Conservation (phyloP, 2,329 filamentous ascomycete species). For the Beauveria sp. region DNA sequence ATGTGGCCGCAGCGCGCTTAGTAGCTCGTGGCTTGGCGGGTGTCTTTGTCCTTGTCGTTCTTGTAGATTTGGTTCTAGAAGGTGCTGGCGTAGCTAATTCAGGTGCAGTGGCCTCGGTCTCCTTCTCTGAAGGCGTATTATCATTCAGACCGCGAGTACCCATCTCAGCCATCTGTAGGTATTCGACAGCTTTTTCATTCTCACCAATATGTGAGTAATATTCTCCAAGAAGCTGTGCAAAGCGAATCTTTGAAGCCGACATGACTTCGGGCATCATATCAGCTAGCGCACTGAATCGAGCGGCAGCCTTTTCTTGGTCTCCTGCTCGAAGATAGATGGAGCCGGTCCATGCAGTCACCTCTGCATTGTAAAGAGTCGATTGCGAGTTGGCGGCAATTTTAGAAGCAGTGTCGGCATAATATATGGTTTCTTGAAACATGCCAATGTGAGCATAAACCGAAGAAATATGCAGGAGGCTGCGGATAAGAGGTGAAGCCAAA, state of each 20-base stretch:
- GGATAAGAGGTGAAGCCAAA: conserved; percentile 65
- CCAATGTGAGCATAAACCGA: conserved; percentile 76
- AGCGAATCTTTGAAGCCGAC: conserved; percentile 27
- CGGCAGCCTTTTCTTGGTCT: conserved; percentile 46
- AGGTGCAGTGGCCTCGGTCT: background rate
- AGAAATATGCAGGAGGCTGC: conserved; percentile 65
- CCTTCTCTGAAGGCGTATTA: conserved; percentile 12
- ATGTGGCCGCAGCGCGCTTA: conserved; percentile 8
- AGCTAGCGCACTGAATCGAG: conserved; percentile 46
- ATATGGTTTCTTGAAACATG: conserved; percentile 79
- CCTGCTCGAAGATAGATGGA: conserved; percentile 51
- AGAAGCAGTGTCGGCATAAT: conserved; percentile 77
- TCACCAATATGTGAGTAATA: conserved; percentile 46
- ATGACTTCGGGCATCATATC: conserved; percentile 38
- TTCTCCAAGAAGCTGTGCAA: conserved; percentile 49
- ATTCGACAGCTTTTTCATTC: conserved; percentile 32
- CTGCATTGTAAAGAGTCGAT: conserved; percentile 50
- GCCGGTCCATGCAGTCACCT: conserved; percentile 47
- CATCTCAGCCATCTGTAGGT: conserved; percentile 42
- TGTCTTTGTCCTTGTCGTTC: conserved; percentile 12
- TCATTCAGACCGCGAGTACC: background rate
- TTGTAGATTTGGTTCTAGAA: conserved; percentile 3
- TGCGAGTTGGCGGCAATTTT: conserved; percentile 65
- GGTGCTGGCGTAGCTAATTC: conserved; percentile 15
- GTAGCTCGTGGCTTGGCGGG: conserved; percentile 4